These are phyloP conservation scores for Sporopachydermia cereana DNA, from an alignment of 1,139 yeast species.

Conservation along the genomic window DNA sequence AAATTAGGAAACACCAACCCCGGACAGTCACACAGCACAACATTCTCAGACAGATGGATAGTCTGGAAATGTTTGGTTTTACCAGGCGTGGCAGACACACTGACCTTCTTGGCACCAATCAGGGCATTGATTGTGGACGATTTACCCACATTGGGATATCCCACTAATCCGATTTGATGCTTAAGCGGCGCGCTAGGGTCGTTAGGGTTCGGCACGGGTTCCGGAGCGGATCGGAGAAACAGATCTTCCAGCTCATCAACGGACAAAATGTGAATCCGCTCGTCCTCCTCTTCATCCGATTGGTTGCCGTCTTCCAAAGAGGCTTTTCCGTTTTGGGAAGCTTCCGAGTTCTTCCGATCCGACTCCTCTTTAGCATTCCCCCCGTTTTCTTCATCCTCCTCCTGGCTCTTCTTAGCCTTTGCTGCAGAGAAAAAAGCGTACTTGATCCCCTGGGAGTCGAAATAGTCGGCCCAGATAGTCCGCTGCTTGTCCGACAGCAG, in stretches of 20 bases:
- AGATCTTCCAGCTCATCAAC: constrained; percentile 78
- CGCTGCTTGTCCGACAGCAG: constrained; percentile 69
- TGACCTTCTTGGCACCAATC: constrained; percentile 91
- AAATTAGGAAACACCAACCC: constrained; percentile 98
- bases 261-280: constrained; percentile 50
- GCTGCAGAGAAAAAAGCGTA: constrained; percentile 92
- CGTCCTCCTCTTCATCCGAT: constrained; percentile 14
- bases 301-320: constrained; percentile 14
- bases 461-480: constrained; percentile 76
- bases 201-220: constrained; percentile 41
- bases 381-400: constrained; percentile 12
- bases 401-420: constrained; percentile 34
- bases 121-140: constrained; percentile 93
- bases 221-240: constrained; percentile 72
- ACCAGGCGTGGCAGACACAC: constrained; percentile 97
- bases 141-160: constrained; percentile 87
- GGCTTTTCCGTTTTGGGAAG: constrained; percentile 16
- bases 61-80: constrained; percentile 99
- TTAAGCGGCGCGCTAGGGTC: constrained; percentile 45
- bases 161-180: constrained; percentile 88
- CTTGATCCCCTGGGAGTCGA: constrained; percentile 52
- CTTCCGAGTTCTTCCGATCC: constrained; percentile 12
- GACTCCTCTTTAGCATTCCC: constrained; percentile 15
- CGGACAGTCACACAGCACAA: constrained; percentile 94
- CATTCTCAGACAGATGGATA: constrained; percentile 69